Base-by-base conservation (phyloP, 768 basidiomycete genomes). In the Phylloporus arenicola region DNA sequence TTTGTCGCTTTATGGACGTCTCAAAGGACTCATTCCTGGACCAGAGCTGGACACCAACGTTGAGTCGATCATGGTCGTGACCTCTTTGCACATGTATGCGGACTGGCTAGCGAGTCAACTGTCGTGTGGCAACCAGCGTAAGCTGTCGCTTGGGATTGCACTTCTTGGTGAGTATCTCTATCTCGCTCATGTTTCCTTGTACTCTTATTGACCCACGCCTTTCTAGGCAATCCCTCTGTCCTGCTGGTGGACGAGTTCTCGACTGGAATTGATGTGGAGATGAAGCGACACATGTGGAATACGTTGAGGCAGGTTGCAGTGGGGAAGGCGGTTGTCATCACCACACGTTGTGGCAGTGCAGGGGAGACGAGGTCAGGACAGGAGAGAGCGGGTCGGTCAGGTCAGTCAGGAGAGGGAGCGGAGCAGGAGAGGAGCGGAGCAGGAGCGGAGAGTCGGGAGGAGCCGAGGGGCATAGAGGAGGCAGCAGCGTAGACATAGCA, bases 161-260 rank as follows among this genome's bases (percentile, higher is more conserved):
- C 70, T 90, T 43, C 85, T 85, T 17, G 83, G 83, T 81, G 55
- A 25, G 65, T 53, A 9, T 6, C 3, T 10, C 7, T 5, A 4
- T 25, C 25, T 37, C 11, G 9, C 35, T 10, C 30, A n/a, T 17
- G 25, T 3, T 27, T 25, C 24, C 7, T 3, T 13, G 6, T 17
- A n/a, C 25, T 6, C 41, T 25, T 8, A 13, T 11, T 42, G 25
- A 29, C 8, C 3, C 16, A n/a, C 4, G 81, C 0, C 64, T 3
- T 12, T 29, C 3, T 45, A 83, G 86, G 86, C 6, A 89, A 89
- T 57, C 84, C 88, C 4, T 71, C 84, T 3, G 88, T 89, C 3
- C 70, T 90, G 3, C 75, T 90, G 19, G 88, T 91, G 41, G 88
- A 91, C 53, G 87, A 90, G 60, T 90, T 88, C 64, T 88, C 85